Conservation (phyloP, 345 rosid species). For the Jatropha curcas region DNA sequence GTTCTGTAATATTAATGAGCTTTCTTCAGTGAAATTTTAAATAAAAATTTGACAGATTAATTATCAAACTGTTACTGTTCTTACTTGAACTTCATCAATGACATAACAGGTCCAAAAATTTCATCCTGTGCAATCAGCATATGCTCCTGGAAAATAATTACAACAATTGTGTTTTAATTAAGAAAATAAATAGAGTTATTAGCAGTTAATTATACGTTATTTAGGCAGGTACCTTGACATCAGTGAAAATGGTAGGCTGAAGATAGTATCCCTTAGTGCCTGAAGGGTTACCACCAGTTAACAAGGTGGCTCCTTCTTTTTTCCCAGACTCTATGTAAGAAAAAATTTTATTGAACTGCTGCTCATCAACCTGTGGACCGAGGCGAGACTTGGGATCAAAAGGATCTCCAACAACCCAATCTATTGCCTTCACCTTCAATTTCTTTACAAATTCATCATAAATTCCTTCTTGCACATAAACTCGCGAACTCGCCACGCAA, state of each 20-base stretch:
- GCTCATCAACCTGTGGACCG: constrained; percentile 80
- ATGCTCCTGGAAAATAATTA: constrained; percentile 46
- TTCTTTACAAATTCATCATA: constrained; percentile 54
- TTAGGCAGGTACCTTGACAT: constrained; percentile 49
- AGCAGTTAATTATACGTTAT: too few relatives aligned
- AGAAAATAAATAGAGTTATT: too few relatives aligned
- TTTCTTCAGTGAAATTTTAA: too few relatives aligned
- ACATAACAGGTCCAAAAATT: constrained; percentile 88
- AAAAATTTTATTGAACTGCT: constrained; percentile 55
- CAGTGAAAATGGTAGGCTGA: constrained; percentile 63
- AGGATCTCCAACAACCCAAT: constrained; percentile 69
- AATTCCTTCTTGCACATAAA: constrained; percentile 79
- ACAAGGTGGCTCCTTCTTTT: constrained; percentile 69
- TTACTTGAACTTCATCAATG: constrained; percentile 76
- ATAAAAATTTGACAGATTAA: too few relatives aligned
- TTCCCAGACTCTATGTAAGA: constrained; percentile 68
- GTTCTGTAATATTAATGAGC: too few relatives aligned
- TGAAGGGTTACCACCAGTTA: constrained; percentile 58
- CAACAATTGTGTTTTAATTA: neutral
- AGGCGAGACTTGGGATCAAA: constrained; percentile 52
- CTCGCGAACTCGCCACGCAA: constrained; percentile 74
- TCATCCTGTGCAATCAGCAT: constrained; percentile 67
- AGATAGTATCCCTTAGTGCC: constrained; percentile 62
- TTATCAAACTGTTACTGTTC: neutral
- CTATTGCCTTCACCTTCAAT: constrained; percentile 52